phyloP scores from a whole-genome alignment of 805 yeast species.

The Lipomyces sp. region DNA sequence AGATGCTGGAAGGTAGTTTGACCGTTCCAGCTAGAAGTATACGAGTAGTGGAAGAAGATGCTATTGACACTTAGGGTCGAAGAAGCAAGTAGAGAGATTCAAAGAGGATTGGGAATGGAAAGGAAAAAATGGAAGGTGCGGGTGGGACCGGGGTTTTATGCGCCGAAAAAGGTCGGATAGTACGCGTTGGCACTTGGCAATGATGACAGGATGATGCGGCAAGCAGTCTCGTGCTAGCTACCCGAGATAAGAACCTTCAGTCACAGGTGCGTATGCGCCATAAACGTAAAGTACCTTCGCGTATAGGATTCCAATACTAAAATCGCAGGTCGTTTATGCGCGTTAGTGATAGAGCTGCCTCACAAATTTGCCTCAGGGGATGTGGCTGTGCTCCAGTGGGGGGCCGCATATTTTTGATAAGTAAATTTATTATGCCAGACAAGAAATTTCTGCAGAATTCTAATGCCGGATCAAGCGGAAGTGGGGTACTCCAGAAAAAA shows the following conservation, averaged over 20 bases:
- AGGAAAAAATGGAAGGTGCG: neutral
- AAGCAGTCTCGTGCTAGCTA: neutral
- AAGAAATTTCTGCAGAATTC: too few relatives aligned
- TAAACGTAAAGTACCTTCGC: neutral
- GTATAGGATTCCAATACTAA: neutral
- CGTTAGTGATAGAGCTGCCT: too few relatives aligned
- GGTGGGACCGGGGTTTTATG: neutral
- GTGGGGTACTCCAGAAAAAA: too few relatives aligned
- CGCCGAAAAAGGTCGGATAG: neutral
- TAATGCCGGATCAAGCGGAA: too few relatives aligned
- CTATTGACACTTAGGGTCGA: constrained; percentile 2
- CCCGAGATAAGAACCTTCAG: neutral
- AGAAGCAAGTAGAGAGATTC: neutral
- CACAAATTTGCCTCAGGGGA: neutral
- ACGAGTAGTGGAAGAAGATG: neutral
- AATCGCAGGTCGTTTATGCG: too few relatives aligned
- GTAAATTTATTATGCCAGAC: too few relatives aligned
- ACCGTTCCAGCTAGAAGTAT: neutral
- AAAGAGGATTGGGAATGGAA: neutral
- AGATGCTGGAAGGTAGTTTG: constrained; percentile 5
- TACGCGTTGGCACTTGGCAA: too few relatives aligned
- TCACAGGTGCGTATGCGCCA: neutral
- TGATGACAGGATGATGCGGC: too few relatives aligned
- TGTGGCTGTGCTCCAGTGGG: neutral
- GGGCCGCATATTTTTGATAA: neutral